Base-by-base conservation (phyloP, 768 basidiomycete genomes). In the Mycena indigotica region DNA sequence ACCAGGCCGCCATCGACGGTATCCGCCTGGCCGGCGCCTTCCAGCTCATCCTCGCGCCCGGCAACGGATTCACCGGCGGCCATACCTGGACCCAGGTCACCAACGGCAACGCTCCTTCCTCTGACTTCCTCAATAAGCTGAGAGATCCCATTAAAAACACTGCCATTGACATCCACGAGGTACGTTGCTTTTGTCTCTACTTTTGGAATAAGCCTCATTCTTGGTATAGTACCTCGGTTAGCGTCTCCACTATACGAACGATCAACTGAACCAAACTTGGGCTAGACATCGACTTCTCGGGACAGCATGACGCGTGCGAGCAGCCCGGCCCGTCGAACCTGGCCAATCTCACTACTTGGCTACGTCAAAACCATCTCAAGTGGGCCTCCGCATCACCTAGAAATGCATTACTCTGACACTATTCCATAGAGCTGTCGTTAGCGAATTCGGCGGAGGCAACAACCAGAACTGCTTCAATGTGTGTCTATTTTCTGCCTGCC, bases 91-190 rank as follows among this genome's bases (percentile, higher is more conserved):
- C 72, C 0, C 75, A 80, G 52, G 51, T 62, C 4, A 73, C 75
- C 8, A 52, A 55, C 6, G 67, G 68, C 1, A 69, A 73, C 28
- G 71, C 67, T 1, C 79, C 79, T 1, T 78, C 77, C 0, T 77
- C 75, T 32, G 75, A 78, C 21, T 77, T 75, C 60, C 38, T 80
- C 70, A 73, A 75, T 45, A 70, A 71, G 60, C 65, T 80, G 8
- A 62, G 66, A 2, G 79, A 80, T 62, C 77, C 79, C 6, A 32
- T 75, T 8, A 57, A 68, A 17, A 80, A 80, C 54, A 71, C 71
- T 1, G 79, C 77, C n/a, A 77, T 80, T 53, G 78, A 80, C 63
- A 64, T 79, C 19, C 79, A 80, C 56, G 79, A 80, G 69, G 74
- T 75, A 40, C 12, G 67, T 13, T 15, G 2, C n/a, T 10, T 5